Percentiles rank a stretch among this genome's conserved stretches.
These are phyloP conservation scores for Rhizophora mangle DNA, from an alignment of 345 rosid species.

Conservation along the genomic window DNA sequence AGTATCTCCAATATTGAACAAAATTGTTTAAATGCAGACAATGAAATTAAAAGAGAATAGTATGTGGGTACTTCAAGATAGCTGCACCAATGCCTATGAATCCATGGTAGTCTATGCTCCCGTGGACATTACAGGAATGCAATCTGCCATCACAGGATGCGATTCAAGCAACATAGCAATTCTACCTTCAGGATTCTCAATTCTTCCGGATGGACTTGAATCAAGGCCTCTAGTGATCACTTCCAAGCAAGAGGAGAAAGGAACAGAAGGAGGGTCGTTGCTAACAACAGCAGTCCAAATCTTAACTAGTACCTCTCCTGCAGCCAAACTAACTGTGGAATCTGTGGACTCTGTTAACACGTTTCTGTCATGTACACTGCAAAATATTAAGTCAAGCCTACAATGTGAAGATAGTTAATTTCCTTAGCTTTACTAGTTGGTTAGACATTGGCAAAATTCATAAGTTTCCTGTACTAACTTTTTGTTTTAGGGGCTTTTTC, in stretches of 20 bases:
- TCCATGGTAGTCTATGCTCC: slow-evolving; percentile 80
- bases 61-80: slow-evolving; percentile 83
- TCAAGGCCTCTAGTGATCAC: slow-evolving; percentile 82
- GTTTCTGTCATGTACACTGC: slow-evolving; percentile 71
- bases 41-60: slow-evolving; percentile 69
- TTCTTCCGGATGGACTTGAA: slow-evolving; percentile 84
- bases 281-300: slow-evolving; percentile 82
- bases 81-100: slow-evolving; percentile 79
- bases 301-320: slow-evolving; percentile 61
- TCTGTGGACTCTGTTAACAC: slow-evolving; percentile 79
- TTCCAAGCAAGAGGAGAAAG: slow-evolving; percentile 73
- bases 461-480: not conserved
- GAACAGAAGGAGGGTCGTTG: slow-evolving; percentile 53
- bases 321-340: slow-evolving; percentile 65
- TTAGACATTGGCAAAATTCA: slow-evolving; percentile 9
- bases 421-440: slow-evolving; percentile 7
- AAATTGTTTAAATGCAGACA: slow-evolving; percentile 39
- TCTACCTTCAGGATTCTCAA: slow-evolving; percentile 91
- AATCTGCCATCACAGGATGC: slow-evolving; percentile 78
- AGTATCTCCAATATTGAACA: not conserved
- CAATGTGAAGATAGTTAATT: slow-evolving; percentile 65
- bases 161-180: slow-evolving; percentile 80
- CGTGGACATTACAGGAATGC: slow-evolving; percentile 73
- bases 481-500: not conserved
- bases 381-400: slow-evolving; percentile 71